Base-by-base conservation (phyloP, 129 eudicot species). In the Centrapalus pauciflorus region DNA sequence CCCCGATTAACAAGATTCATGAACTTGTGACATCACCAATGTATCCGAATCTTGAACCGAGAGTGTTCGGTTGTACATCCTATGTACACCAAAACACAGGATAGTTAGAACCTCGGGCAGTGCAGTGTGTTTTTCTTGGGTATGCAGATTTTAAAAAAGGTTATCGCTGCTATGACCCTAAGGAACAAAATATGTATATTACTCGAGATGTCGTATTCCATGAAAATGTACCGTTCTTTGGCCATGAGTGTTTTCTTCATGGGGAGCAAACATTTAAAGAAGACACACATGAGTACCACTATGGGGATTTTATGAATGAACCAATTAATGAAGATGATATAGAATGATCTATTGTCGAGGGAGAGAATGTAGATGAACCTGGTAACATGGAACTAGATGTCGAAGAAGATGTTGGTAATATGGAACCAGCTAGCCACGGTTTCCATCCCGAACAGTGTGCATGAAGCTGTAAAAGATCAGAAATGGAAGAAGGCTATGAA, bases 1-100 rank as follows among this genome's bases (percentile, higher is more conserved):
- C 77, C 50, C 70, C 77, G 0, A 34, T 48, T 14, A 61, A 72
- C 48, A 72, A 72, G 20, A 20, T 72, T 33, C 14, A 32, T 8
- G 63, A 65, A 2, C 50, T 26, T 14, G 17, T 57, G 2, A 41
- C 52, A 19, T 11, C 46, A 55, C 59, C 67, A 11, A 49, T 28
- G 27, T 4, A 17, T 23, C 20, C 60, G 11, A 57, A 43, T 40
- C 76, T 70, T 59, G 77, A 72, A 20, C 70, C 70, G 11, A 29
- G 70, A 19, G 63, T 61, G 24, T 72, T 62, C 33, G 70, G 70
- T 6, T 72, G 77, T 25, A 50, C 63, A 7, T 12, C 35, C 4
- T 61, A 45, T 61, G 70, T 61, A 9, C 77, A 72, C 9, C 63
- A 57, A 24, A 25, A 14, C 21, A 32, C 9, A 26, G 63, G 63